Base-by-base conservation (phyloP, 257 asterid genomes). In the Petrea volubilis region DNA sequence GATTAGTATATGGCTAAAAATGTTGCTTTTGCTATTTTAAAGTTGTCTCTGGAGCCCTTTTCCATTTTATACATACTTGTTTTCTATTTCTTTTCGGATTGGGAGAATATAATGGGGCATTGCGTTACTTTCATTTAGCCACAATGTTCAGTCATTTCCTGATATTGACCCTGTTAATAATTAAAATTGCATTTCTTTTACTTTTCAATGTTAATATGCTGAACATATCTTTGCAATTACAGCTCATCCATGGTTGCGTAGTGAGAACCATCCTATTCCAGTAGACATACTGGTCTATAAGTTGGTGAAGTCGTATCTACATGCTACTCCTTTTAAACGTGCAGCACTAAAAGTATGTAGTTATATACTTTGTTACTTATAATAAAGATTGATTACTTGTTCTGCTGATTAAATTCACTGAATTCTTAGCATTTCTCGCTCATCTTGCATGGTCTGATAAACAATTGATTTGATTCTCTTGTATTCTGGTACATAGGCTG, bases 201-300 rank as follows among this genome's bases (percentile, higher is more conserved):
- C 24, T 36, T 69, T 29, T 29, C 31, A 11, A 47, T 46, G 40
- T 15, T 56, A 34, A 27, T 58, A 11, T 72, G 40, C 73, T 78
- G 74, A 61, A 43, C 66, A 25, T 23, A 41, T 62, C 56, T 65
- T 44, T 65, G 51, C 47, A 64, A 63, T 60, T 74, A 64, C 96
- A 93, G 98, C 90, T 36, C 98, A 93, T 81, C 98, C 98, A 61
- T 93, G 98, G 98, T 67, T 93, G 83, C 84, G 92, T 74, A 87
- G 90, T 65, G 96, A 88, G 82, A 89, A 76, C 83, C 87, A 87
- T 83, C 95, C 92, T 31, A 76, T 93, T 80, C 97, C 98, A n/a
- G 75, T 93, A 64, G 98, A 93, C 82, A 84, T 93, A 77, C 75
- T 93, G 76, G 83, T 88, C 68, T 93, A 84, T 77, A 93, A 88